Evolutionary conservation across 441 rosid genomes (phyloP), one percentile per base, ranked within the genome.

Genomic region (Gossypium schwendimanii): DNA sequence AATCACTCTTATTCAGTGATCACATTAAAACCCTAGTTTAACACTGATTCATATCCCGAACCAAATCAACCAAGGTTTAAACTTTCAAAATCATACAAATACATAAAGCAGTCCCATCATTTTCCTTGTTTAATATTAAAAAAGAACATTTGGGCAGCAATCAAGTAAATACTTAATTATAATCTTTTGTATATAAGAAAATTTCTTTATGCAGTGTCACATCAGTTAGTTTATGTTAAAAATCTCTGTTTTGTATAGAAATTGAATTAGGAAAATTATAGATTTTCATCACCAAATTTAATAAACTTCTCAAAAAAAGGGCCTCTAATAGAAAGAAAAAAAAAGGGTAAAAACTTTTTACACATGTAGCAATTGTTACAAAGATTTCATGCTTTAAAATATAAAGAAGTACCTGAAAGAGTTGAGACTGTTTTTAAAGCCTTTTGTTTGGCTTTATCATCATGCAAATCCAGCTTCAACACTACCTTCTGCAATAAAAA

Each of bases 401-500:
- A 36, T 36, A 1, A 36, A 39, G 2, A 8, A 39, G 33, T 76
- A 95, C 99, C 99, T 86, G 85, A 77, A 39, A 92, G 91, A 75
- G 94, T 81, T 50, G 99, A 87, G 76, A 91, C 96, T 31, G 89
- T 88, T 82, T 84, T 95, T 71, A 95, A 53, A 41, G 99, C 99
- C 89, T 91, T 95, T 72, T 88, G 94, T 83, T 95, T 95, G 61
- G 88, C 96, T 74, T 84, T 92, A 78, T 81, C 91, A 75, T 95
- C 97, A 14, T 78, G 77, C 77, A 95, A 78, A 73, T 92, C 98
- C 89, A 92, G 31, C 77, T 83, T 91, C 81, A 95, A 33, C 63
- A 90, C 93, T 50, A 86, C 69, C 81, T 92, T 95, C 99, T 95
- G 91, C 89, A 80, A 70, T 1, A 17, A 67, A n/a, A 41, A 6